These are phyloP conservation scores for Podospora comata DNA, from an alignment of 495 filamentous ascomycete genomes.

Conservation along the genomic window DNA sequence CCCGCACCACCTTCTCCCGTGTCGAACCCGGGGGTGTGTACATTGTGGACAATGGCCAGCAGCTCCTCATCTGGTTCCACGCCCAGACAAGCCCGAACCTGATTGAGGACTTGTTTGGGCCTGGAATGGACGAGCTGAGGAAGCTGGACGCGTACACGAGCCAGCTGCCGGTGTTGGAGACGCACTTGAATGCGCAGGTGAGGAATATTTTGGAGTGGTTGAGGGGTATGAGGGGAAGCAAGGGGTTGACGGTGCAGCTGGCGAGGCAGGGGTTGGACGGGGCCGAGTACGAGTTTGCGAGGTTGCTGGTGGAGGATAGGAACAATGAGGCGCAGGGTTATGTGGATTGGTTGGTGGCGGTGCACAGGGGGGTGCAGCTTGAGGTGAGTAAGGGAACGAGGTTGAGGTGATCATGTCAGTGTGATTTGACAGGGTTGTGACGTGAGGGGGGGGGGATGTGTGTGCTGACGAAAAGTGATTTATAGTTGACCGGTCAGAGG, in stretches of 20 bases:
- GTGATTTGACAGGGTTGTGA: neutral
- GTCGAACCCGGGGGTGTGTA: conserved; percentile 97
- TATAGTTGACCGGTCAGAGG: conserved; percentile 66
- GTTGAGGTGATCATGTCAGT: neutral
- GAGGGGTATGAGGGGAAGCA: conserved; percentile 74
- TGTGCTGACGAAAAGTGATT: neutral
- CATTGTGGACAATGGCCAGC: conserved; percentile 93
- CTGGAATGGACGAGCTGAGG: conserved; percentile 66
- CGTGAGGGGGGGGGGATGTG: too few species aligned
- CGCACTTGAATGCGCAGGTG: conserved; percentile 91
- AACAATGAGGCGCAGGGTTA: conserved; percentile 98
- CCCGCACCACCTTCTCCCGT: conserved; percentile 81
- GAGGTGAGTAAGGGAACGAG: conserved; percentile 57
- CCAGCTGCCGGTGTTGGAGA: conserved; percentile 75
- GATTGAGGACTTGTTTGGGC: conserved; percentile 85
- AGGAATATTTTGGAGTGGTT: conserved; percentile 90
- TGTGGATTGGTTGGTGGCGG: conserved; percentile 96
- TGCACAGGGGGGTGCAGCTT: conserved; percentile 87
- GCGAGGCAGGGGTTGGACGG: conserved; percentile 92
- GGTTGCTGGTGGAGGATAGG: conserved; percentile 85
- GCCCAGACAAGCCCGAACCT: conserved; percentile 71
- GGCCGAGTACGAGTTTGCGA: conserved; percentile 93
- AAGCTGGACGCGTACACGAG: conserved; percentile 74
- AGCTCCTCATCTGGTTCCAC: conserved; percentile 89
- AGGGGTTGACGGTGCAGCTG: conserved; percentile 83